These are phyloP conservation scores for Intubia oerlemansii DNA, from an alignment of 2,329 filamentous ascomycete genomes.

Conservation along the genomic window DNA sequence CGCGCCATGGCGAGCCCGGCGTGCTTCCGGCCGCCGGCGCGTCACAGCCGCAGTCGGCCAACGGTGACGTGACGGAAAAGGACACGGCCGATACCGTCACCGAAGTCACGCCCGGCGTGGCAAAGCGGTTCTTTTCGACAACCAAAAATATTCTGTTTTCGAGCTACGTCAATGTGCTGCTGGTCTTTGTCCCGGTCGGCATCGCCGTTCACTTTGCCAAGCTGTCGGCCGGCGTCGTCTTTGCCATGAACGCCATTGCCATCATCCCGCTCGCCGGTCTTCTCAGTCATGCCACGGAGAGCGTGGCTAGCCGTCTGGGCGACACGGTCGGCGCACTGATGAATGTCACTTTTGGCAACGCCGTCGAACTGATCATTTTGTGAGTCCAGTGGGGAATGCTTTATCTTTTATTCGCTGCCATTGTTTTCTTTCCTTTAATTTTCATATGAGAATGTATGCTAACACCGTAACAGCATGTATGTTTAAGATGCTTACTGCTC, in stretches of 20 bases:
- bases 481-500: no score
- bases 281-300: constrained; percentile 67
- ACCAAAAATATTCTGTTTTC: constrained; percentile 35
- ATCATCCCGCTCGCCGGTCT: constrained; percentile 79
- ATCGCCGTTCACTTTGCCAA: constrained; percentile 53
- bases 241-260: constrained; percentile 60
- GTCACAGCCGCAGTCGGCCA: no score
- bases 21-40: no score
- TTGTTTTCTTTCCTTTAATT: no score
- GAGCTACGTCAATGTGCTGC: constrained; percentile 46
- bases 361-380: constrained; percentile 64
- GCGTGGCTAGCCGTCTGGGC: constrained; percentile 50
- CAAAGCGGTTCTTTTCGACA: constrained; percentile 20
- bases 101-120: constrained; percentile 6
- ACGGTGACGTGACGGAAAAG: no score
- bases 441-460: no score
- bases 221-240: constrained; percentile 39
- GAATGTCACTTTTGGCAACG: constrained; percentile 63
- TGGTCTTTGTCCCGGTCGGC: constrained; percentile 54
- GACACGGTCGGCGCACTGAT: constrained; percentile 53
- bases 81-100: no score
- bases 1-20: no score
- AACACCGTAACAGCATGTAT: no score
- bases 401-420: no score
- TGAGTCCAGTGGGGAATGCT: no score